Conservation (phyloP, 495 filamentous ascomycete genomes). For the Lasiosphaeriaceae sp. region DNA sequence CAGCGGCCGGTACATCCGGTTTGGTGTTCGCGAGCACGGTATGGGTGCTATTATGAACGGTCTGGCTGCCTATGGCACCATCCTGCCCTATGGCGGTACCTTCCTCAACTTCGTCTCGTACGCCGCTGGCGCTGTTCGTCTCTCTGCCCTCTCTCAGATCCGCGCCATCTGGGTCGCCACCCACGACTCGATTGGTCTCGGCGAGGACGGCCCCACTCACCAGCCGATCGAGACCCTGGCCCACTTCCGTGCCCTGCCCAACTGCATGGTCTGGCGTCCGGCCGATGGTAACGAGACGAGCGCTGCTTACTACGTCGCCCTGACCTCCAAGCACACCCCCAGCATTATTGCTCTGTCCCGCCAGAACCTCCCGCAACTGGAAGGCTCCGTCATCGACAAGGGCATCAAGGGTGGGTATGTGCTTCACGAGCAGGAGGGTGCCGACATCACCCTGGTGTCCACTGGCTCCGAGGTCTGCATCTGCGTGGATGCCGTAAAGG, state of each 20-base stretch:
- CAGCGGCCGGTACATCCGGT: slow-evolving; percentile 89
- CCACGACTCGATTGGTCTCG: slow-evolving; percentile 98
- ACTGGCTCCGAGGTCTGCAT: slow-evolving; percentile 96
- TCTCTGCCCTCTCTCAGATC: slow-evolving; percentile 87
- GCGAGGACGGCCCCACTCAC: slow-evolving; percentile 98
- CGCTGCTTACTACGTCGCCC: slow-evolving; percentile 93
- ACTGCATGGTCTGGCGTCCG: slow-evolving; percentile 99
- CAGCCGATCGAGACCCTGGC: slow-evolving; percentile 99
- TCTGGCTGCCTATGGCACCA: slow-evolving; percentile 88
- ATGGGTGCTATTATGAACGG: slow-evolving; percentile 99
- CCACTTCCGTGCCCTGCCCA: slow-evolving; percentile 98
- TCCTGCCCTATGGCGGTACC: slow-evolving; percentile 90
- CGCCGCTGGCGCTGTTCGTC: slow-evolving; percentile 89
- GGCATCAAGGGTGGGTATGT: slow-evolving; percentile 95
- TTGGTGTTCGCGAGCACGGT: slow-evolving; percentile 94
- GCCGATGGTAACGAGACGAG: slow-evolving; percentile 98
- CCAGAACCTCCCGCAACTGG: slow-evolving; percentile 97
- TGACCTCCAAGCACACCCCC: slow-evolving; percentile 88
- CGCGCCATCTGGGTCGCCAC: slow-evolving; percentile 95
- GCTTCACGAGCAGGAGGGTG: slow-evolving; percentile 75
- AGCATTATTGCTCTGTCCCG: slow-evolving; percentile 91
- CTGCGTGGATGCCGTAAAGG: slow-evolving; percentile 85
- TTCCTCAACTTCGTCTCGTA: slow-evolving; percentile 99
- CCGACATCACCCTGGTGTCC: slow-evolving; percentile 84
- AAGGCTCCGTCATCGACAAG: slow-evolving; percentile 81